phyloP scores from a whole-genome alignment of 495 filamentous ascomycete genomes.

The Aspergillus affinis region DNA sequence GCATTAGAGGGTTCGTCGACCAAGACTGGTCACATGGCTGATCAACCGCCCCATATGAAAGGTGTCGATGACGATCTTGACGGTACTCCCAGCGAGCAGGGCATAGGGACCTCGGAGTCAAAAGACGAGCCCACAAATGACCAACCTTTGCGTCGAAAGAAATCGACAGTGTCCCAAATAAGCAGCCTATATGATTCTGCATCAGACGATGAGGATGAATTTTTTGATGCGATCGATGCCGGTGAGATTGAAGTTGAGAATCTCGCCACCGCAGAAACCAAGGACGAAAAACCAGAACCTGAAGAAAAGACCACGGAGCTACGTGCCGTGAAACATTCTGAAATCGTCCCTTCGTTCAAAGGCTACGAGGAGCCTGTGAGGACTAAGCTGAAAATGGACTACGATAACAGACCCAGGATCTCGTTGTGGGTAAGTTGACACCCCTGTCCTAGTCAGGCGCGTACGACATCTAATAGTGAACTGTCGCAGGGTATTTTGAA shows the following conservation, averaged over 20 bases:
- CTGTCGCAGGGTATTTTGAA: slow-evolving; percentile 81
- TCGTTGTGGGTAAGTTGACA: slow-evolving; percentile 79
- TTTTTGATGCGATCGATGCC: slow-evolving; percentile 95
- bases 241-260: slow-evolving; percentile 80
- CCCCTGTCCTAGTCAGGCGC: not conserved
- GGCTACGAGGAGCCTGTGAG: slow-evolving; percentile 89
- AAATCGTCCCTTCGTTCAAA: slow-evolving; percentile 74
- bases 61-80: slow-evolving; percentile 13
- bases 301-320: slow-evolving; percentile 46
- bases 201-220: slow-evolving; percentile 85
- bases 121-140: slow-evolving; percentile 12
- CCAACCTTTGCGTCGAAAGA: slow-evolving; percentile 24
- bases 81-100: slow-evolving; percentile 13
- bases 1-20: slow-evolving; percentile 65
- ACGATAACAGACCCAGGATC: slow-evolving; percentile 89
- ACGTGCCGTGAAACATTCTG: slow-evolving; percentile 47
- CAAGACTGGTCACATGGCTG: slow-evolving; percentile 44
- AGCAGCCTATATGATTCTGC: slow-evolving; percentile 70
- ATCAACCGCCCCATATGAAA: slow-evolving; percentile 28
- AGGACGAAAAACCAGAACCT: slow-evolving; percentile 45
- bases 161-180: slow-evolving; percentile 33
- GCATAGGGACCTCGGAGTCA: slow-evolving; percentile 10
- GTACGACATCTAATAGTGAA: slow-evolving; percentile 26
- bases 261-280: slow-evolving; percentile 45
- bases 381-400: slow-evolving; percentile 79